Percentiles rank a stretch among this genome's conserved stretches.
These are phyloP conservation scores for Psilocybe cubensis DNA, from an alignment of 768 basidiomycete species.

Conservation along the genomic window DNA sequence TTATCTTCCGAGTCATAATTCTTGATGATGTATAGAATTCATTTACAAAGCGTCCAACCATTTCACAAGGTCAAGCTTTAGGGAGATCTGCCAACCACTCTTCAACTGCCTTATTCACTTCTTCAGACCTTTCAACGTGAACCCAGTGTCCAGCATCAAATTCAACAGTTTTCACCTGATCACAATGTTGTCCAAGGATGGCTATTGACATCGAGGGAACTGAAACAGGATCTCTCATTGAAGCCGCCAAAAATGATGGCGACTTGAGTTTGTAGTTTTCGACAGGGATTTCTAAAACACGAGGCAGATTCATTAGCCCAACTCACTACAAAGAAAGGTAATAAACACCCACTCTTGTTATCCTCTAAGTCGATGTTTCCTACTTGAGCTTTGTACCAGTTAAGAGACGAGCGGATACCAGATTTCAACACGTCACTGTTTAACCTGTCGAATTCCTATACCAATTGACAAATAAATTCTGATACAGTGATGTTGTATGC, in stretches of 20 bases:
- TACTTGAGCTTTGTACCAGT: not conserved
- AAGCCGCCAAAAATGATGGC: not conserved
- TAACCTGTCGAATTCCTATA: not conserved
- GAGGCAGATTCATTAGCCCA: not conserved
- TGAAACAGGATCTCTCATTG: not conserved
- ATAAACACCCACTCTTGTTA: not conserved
- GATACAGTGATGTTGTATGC: too few species aligned
- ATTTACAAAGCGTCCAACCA: too few species aligned
- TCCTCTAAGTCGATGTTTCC: not conserved
- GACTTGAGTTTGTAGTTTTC: not conserved
- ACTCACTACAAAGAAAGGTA: not conserved
- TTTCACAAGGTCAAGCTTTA: too few species aligned
- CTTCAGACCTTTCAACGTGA: too few species aligned
- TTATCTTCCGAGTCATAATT: too few species aligned
- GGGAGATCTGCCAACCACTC: too few species aligned
- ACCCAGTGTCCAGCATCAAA: too few species aligned
- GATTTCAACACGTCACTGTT: not conserved
- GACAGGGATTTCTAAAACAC: not conserved
- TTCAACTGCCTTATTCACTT: too few species aligned
- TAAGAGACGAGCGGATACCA: not conserved
- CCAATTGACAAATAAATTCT: not conserved
- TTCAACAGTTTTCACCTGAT: too few species aligned
- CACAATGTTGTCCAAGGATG: not conserved
- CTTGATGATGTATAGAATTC: too few species aligned
- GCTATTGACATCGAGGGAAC: not conserved